phyloP scores from a whole-genome alignment of 1,284 basidiomycete species.

The Trichosporon sp. region DNA sequence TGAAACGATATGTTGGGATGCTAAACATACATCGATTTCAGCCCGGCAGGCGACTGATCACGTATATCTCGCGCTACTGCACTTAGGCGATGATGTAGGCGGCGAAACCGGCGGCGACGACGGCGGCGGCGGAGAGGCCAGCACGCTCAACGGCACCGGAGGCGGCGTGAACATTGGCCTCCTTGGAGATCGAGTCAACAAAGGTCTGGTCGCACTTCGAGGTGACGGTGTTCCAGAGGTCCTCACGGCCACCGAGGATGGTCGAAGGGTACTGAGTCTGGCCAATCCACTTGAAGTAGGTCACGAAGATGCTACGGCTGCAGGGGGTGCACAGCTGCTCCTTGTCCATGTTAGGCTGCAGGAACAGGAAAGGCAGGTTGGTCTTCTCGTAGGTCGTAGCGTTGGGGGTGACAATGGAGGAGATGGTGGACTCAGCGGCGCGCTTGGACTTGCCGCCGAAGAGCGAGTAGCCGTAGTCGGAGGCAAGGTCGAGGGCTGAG shows the following conservation, averaged over 20 bases:
- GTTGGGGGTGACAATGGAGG: conserved; percentile 64
- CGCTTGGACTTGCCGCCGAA: conserved; percentile 28
- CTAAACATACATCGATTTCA: background rate
- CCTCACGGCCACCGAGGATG: conserved; percentile 68
- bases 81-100: conserved; percentile 33
- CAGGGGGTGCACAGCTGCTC: conserved; percentile 74
- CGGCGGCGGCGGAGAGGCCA: conserved; percentile 34
- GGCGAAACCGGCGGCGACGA: conserved; percentile 37
- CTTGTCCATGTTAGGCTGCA: conserved; percentile 62
- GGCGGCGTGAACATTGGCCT: conserved; percentile 39
- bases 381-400: conserved; percentile 64
- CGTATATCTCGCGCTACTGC: background rate
- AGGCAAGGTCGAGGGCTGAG: conserved; percentile 35
- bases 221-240: conserved; percentile 67
- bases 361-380: conserved; percentile 79
- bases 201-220: conserved; percentile 57
- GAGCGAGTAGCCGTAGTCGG: conserved; percentile 20
- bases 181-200: conserved; percentile 49
- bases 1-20: conserved; percentile 21
- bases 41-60: conserved; percentile 1
- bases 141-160: conserved; percentile 37
- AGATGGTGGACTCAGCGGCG: conserved; percentile 32
- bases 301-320: conserved; percentile 70
- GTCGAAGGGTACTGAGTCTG: conserved; percentile 68
- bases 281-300: conserved; percentile 76